Percentiles rank a stretch among this genome's conserved stretches.
phyloP scores from a whole-genome alignment of 495 filamentous ascomycete species.

The Neurospora terricola region DNA sequence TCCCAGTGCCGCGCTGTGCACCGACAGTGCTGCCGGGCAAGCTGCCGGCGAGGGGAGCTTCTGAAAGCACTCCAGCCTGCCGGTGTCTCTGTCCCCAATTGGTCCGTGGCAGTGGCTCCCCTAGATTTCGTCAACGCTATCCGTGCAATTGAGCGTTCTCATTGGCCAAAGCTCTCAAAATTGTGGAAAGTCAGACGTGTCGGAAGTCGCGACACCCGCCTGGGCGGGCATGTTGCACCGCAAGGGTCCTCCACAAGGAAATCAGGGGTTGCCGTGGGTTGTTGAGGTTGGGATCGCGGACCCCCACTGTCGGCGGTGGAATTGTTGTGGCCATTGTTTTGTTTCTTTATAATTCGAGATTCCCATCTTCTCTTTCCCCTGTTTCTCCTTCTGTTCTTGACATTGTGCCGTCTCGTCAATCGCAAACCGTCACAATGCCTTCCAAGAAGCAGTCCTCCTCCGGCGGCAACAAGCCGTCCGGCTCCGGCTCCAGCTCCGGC shows the following conservation, averaged over 20 bases:
- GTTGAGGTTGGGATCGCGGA: background rate
- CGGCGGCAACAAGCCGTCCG: background rate
- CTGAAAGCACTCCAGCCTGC: background rate
- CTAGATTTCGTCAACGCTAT: background rate
- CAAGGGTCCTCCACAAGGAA: background rate
- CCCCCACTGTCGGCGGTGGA: background rate
- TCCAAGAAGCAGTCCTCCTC: constrained; percentile 4
- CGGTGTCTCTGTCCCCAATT: background rate
- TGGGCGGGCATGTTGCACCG: background rate
- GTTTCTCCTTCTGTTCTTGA: background rate
- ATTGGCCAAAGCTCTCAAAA: background rate
- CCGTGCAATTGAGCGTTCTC: background rate
- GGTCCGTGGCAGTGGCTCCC: background rate
- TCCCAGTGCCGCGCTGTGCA: background rate
- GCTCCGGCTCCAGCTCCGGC: constrained; percentile 2
- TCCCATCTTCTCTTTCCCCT: background rate
- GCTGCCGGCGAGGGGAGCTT: background rate
- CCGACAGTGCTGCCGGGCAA: background rate
- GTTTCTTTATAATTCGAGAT: background rate
- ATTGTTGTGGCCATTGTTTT: background rate
- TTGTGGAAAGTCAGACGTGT: background rate
- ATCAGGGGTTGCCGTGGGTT: background rate
- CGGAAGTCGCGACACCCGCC: background rate
- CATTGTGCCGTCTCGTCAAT: background rate
- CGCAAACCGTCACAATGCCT: constrained; percentile 9